Percentiles rank a stretch among this genome's conserved stretches.
These are phyloP conservation scores for Jasminum sambac DNA, from an alignment of 257 asterid genomes.

Conservation along the genomic window DNA sequence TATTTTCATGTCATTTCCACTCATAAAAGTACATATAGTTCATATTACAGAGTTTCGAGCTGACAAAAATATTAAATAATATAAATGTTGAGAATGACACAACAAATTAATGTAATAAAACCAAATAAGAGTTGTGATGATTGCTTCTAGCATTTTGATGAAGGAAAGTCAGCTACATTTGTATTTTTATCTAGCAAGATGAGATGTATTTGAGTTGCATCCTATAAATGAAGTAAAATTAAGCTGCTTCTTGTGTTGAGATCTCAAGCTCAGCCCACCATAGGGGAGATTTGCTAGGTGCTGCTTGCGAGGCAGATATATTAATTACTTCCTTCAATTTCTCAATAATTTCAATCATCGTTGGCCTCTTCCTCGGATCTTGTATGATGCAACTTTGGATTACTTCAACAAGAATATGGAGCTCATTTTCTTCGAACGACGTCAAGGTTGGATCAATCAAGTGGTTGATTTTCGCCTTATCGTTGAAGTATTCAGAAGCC, in stretches of 20 bases:
- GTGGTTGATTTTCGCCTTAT: constrained; percentile 35
- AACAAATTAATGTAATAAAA: neutral
- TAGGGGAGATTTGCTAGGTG: constrained; percentile 84
- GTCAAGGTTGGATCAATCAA: constrained; percentile 69
- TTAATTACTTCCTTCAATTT: constrained; percentile 51
- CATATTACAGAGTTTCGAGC: neutral
- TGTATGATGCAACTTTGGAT: constrained; percentile 61
- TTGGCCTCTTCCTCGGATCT: constrained; percentile 54
- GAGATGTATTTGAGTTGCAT: neutral
- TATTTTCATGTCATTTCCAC: neutral
- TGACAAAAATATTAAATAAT: too few species aligned
- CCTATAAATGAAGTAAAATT: constrained; percentile 17
- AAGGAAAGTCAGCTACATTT: neutral
- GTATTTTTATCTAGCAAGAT: neutral
- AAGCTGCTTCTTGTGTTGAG: constrained; percentile 75
- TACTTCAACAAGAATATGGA: constrained; percentile 57
- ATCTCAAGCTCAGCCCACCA: constrained; percentile 99
- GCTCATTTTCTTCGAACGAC: constrained; percentile 63
- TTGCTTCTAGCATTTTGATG: constrained; percentile 4
- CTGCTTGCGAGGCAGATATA: constrained; percentile 73
- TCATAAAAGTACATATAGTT: neutral
- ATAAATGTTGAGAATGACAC: neutral
- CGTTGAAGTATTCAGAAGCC: constrained; percentile 62
- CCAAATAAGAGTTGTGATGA: neutral
- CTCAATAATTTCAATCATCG: constrained; percentile 53